phyloP scores from a whole-genome alignment of 805 yeast species.

The Hanseniaspora nectarophila region DNA sequence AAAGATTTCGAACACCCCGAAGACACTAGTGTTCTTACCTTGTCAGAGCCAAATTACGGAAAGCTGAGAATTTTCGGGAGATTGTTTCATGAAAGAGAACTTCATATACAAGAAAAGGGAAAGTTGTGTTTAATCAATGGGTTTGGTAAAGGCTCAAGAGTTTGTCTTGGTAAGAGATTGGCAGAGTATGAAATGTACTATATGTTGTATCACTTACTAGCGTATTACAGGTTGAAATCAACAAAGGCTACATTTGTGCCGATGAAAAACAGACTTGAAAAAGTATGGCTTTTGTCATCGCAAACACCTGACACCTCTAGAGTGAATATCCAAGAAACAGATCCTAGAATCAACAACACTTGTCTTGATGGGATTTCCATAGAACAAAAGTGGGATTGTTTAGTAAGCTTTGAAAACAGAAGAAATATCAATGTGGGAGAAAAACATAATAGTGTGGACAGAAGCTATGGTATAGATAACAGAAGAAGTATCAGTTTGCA shows the following conservation, averaged over 20 bases:
- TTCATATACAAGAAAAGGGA: background rate
- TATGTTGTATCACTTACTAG: background rate
- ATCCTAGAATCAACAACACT: conserved; percentile 9
- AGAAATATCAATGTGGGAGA: background rate
- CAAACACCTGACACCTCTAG: background rate
- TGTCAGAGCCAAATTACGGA: background rate
- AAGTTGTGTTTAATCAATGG: background rate
- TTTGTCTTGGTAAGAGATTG: conserved; percentile 5
- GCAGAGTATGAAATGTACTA: conserved; percentile 8
- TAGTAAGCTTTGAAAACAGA: background rate
- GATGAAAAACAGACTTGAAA: background rate
- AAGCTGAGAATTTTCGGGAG: background rate
- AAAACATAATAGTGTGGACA: background rate
- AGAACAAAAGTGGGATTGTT: conserved; percentile 5
- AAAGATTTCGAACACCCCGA: background rate
- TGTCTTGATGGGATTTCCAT: conserved; percentile 1
- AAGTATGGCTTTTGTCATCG: background rate
- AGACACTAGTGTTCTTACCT: background rate
- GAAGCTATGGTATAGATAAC: background rate
- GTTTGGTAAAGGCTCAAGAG: conserved; percentile 8
- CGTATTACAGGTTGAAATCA: background rate
- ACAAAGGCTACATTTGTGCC: background rate
- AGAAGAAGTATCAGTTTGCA: background rate
- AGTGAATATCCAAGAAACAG: conserved; percentile 1
- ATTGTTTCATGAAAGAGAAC: background rate